phyloP scores from a whole-genome alignment of 192 early-diverging fungal species.

The Neocallimastix lanati region DNA sequence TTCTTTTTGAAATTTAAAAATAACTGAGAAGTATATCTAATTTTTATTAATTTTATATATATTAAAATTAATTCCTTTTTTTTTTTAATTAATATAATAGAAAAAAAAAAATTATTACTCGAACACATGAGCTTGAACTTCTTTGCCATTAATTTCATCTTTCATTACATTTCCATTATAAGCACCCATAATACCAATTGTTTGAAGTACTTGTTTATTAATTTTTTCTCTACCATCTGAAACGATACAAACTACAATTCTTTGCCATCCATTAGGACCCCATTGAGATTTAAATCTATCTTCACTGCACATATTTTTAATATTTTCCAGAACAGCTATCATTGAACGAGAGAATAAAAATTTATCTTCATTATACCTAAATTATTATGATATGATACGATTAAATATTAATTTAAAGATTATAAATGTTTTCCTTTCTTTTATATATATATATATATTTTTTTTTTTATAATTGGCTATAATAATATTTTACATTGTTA shows the following conservation, averaged over 20 bases:
- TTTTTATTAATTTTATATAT: slow-evolving; percentile 10
- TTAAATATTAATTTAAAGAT: too few relatives aligned
- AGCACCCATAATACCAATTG: slow-evolving; percentile 67
- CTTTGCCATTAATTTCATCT: slow-evolving; percentile 3
- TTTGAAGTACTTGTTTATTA: slow-evolving; percentile 54
- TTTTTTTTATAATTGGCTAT: too few relatives aligned
- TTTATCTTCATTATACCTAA: too few relatives aligned
- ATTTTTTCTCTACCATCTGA: slow-evolving; percentile 75
- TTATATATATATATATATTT: too few relatives aligned
- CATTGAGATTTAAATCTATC: too few relatives aligned
- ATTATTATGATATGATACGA: too few relatives aligned
- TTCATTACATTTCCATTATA: slow-evolving; percentile 63
- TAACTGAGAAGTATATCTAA: slow-evolving; percentile 24
- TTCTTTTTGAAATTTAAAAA: slow-evolving; percentile 25
- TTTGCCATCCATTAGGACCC: slow-evolving; percentile 53
- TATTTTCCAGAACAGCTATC: background rate
- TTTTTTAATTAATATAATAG: background rate
- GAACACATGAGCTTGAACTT: background rate
- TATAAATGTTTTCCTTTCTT: too few relatives aligned
- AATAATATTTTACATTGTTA: slow-evolving; percentile 87
- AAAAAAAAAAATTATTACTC: background rate
- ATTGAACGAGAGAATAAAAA: too few relatives aligned
- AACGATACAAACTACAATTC: slow-evolving; percentile 78
- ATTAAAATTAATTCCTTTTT: slow-evolving; percentile 1
- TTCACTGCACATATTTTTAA: slow-evolving; percentile 2